Percentiles rank a stretch among this genome's conserved stretches.
Conservation (phyloP, 2,329 filamentous ascomycete genomes). For the Epichloe gansuensis region DNA sequence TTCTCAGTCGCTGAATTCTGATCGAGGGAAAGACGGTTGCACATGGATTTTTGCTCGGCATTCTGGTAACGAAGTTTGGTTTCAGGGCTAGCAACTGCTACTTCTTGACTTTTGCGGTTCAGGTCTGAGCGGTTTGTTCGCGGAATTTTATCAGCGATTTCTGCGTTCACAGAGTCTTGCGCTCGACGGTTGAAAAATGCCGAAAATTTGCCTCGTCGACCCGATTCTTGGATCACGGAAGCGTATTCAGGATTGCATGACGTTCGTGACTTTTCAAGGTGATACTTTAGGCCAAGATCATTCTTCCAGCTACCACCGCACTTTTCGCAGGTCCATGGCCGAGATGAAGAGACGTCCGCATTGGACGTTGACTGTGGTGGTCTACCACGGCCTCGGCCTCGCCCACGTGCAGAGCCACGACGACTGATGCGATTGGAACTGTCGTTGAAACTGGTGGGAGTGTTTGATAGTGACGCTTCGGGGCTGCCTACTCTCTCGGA, state of each 20-base stretch:
- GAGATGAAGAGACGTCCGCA: conserved; percentile 9
- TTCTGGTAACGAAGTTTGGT: background rate
- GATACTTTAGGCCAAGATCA: conserved; percentile 45
- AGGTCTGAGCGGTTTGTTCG: background rate
- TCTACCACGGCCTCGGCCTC: conserved; percentile 6
- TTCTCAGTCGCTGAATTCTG: background rate
- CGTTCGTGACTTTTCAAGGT: conserved; percentile 41
- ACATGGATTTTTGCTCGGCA: background rate
- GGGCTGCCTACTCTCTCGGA: background rate
- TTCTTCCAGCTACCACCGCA: conserved; percentile 47
- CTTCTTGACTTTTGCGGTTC: background rate
- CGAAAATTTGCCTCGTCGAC: conserved; percentile 10
- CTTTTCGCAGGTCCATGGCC: conserved; percentile 35
- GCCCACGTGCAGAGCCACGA: background rate
- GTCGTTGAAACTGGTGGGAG: background rate
- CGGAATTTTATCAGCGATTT: background rate
- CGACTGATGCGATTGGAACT: background rate
- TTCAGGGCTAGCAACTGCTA: background rate
- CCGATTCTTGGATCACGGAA: conserved; percentile 5
- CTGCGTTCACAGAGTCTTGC: background rate
- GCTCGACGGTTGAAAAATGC: background rate
- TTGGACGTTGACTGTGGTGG: conserved; percentile 6
- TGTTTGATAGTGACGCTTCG: background rate
- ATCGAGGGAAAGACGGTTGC: background rate
- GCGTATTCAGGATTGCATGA: conserved; percentile 37